Evolutionary conservation across 1,139 yeast genomes (phyloP).

Genomic region (Kluyveromyces marxianus): DNA sequence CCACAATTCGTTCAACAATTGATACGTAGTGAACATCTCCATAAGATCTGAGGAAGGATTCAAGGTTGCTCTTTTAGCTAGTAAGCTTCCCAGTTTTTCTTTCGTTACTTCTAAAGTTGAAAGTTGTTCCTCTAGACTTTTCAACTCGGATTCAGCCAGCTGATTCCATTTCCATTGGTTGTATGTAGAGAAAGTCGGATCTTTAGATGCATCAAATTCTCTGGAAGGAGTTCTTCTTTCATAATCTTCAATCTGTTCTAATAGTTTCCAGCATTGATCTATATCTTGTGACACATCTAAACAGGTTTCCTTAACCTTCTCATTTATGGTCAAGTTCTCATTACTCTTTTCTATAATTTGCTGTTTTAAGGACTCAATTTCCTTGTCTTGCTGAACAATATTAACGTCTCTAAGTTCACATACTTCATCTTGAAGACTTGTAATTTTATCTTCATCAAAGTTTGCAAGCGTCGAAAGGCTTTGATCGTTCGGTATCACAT

Average conservation of each 20-base stretch:
- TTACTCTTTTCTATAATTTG: conserved; percentile 15
- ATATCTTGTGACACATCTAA: conserved; percentile 19
- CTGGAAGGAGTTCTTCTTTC: conserved; percentile 10
- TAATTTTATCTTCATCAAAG: conserved; percentile 18
- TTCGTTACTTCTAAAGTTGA: conserved; percentile 5
- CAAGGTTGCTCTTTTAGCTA: background rate
- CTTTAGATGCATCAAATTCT: conserved; percentile 1
- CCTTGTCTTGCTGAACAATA: conserved; percentile 10
- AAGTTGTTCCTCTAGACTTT: conserved; percentile 7
- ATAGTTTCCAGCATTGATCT: conserved; percentile 21
- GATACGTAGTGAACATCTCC: conserved; percentile 6
- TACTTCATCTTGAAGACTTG: conserved; percentile 17
- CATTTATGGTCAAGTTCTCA: conserved; percentile 17
- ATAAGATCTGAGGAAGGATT: conserved; percentile 1
- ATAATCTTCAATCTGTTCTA: conserved; percentile 19
- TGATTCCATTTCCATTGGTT: conserved; percentile 7
- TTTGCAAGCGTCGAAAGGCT: conserved; percentile 15
- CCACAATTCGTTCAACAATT: conserved; percentile 8
- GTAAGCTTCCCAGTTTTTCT: conserved; percentile 3
- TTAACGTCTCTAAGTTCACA: conserved; percentile 14
- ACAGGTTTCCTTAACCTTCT: conserved; percentile 20
- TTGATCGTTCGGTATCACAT: conserved; percentile 22
- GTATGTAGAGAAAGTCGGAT: conserved; percentile 7
- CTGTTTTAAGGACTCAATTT: conserved; percentile 14
- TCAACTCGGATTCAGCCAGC: conserved; percentile 3